Evolutionary conservation across 2,329 filamentous ascomycete genomes (phyloP), one percentile per base, ranked within the genome.

Genomic region (Calcarisporium arbuscula): DNA sequence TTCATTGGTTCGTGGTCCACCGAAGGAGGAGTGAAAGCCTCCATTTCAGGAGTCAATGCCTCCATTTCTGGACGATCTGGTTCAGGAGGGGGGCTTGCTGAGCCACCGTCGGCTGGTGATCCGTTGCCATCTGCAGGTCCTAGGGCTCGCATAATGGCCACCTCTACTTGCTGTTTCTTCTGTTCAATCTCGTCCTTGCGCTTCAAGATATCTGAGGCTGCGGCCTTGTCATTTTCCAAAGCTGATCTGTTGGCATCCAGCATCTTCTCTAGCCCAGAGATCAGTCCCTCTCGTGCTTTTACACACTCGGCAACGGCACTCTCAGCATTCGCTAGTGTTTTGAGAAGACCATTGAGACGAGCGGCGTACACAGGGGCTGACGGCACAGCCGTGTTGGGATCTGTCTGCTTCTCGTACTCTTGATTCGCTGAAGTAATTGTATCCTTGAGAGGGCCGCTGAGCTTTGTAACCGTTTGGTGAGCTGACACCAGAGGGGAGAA

Each of bases 291-390:
- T 11, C 92, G 80, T 3, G 88, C 86, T 54, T 90, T 89, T 54
- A 98, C 86, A 46, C 84, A 86, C 50, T 95, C 87, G 3, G 85
- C 81, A 2, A 96, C 84, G 1, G 90, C 88, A 35, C 79, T 85
- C 60, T 98, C 89, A 4, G 92, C 92, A 44, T 77, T 85, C 15
- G 87, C 86, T 14, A 98, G 72, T 6, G 80, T 84, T 65, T 92
- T 95, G 35, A 96, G 72, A n/a, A 98, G 70, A 4, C 86, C 84
- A 45, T 85, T 89, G 8, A 98, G 74, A 19, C 87, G 82, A 11
- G 90, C 90, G 3, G 92, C 92, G 53, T 94, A 86, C 15, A 98
- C 89, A 2, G 92, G 89, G 1, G 89, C 82, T 0, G 87, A 83
- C 0, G 90, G 87, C 2, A 82, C 67, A 2, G 75, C 67, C 1